These are phyloP conservation scores for Fusarium denticulatum DNA, from an alignment of 2,329 filamentous ascomycete genomes.

Conservation along the genomic window DNA sequence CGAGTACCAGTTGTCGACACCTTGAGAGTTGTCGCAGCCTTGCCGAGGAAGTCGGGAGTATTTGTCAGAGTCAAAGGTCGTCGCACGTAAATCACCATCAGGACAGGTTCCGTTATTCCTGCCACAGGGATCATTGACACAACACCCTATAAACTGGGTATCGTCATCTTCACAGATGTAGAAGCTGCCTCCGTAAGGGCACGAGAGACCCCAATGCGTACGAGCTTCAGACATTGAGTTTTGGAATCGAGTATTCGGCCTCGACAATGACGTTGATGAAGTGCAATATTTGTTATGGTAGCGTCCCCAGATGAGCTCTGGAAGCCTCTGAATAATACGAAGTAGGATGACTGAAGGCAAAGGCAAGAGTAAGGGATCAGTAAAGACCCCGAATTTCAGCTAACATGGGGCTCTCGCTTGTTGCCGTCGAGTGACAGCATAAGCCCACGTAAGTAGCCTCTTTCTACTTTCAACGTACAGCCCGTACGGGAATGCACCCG, in stretches of 20 bases:
- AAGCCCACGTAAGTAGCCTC: background rate
- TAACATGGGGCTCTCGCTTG: constrained; percentile 17
- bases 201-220: constrained; percentile 44
- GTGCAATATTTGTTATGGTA: background rate
- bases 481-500: constrained; percentile 9
- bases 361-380: background rate
- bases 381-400: background rate
- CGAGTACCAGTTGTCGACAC: constrained; percentile 47
- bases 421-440: constrained; percentile 9
- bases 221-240: constrained; percentile 26
- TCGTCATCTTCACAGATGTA: constrained; percentile 50
- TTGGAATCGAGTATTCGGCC: background rate
- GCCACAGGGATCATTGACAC: constrained; percentile 49
- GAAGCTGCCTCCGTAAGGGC: constrained; percentile 48
- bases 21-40: constrained; percentile 42
- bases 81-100: constrained; percentile 38
- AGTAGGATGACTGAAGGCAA: background rate
- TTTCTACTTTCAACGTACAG: background rate
- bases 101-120: constrained; percentile 48
- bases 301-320: background rate
- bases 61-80: constrained; percentile 45
- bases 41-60: constrained; percentile 49
- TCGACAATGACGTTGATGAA: background rate
- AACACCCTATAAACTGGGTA: constrained; percentile 54
- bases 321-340: background rate